Conservation (phyloP, 1,139 yeast species). For the Diutina ranongensis region DNA sequence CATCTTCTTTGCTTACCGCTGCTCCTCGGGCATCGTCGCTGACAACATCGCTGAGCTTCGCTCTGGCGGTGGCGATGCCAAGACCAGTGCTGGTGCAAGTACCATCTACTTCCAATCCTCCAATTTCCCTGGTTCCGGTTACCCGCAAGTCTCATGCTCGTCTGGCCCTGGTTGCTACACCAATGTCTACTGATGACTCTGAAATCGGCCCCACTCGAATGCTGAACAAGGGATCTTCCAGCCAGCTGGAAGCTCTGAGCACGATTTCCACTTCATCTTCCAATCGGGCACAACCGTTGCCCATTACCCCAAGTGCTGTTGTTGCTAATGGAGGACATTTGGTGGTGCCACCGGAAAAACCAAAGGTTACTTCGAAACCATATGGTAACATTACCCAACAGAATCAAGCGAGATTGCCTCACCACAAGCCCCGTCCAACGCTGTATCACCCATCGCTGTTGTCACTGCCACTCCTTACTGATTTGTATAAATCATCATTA, state of each 20-base stretch:
- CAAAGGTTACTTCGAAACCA: background rate
- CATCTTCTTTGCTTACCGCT: constrained; percentile 22
- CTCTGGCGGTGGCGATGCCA: constrained; percentile 31
- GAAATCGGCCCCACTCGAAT: background rate
- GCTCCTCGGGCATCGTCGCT: constrained; percentile 15
- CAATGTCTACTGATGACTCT: background rate
- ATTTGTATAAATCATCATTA: background rate
- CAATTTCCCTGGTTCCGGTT: background rate
- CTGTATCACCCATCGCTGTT: constrained; percentile 62
- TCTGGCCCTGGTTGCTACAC: background rate
- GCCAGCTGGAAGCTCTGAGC: no score
- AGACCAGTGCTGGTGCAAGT: constrained; percentile 5
- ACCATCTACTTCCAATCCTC: background rate
- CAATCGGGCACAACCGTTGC: background rate
- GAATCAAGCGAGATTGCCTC: constrained; percentile 9
- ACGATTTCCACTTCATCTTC: background rate
- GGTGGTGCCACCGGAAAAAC: background rate
- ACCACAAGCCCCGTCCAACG: constrained; percentile 64
- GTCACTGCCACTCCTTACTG: constrained; percentile 17
- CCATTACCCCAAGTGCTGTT: background rate
- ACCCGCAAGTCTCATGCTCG: background rate
- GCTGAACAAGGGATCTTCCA: no score
- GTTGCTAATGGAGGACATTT: background rate
- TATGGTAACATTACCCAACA: background rate
- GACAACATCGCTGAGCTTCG: constrained; percentile 40